Conservation (phyloP, 2,329 filamentous ascomycete genomes). For the Fusarium sterilihyphosum region DNA sequence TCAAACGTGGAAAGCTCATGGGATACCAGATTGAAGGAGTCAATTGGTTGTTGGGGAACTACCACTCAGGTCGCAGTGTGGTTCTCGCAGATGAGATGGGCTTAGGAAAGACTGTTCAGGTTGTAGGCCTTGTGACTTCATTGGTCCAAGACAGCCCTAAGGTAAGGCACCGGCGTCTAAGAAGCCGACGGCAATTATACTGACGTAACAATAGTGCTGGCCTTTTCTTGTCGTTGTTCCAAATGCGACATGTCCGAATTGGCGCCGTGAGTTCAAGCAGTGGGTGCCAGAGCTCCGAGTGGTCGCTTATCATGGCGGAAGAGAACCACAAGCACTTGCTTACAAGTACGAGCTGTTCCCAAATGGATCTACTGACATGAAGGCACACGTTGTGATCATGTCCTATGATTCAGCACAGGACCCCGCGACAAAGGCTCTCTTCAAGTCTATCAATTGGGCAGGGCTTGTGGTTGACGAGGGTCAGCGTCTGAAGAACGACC, state of each 20-base stretch:
- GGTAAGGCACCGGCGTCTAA: constrained; percentile 37
- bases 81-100: constrained; percentile 99
- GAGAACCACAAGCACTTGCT: constrained; percentile 77
- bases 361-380: constrained; percentile 70
- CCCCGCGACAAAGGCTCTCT: constrained; percentile 70
- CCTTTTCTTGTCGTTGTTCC: constrained; percentile 94
- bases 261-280: constrained; percentile 93
- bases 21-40: constrained; percentile 91
- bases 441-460: constrained; percentile 81
- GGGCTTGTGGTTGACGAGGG: constrained; percentile 95
- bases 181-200: not conserved
- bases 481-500: constrained; percentile 93
- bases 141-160: constrained; percentile 73
- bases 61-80: constrained; percentile 82
- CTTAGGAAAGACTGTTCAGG: constrained; percentile 94
- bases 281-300: constrained; percentile 89
- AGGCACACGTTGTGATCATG: constrained; percentile 91
- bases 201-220: constrained; percentile 67
- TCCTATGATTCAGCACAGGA: constrained; percentile 92
- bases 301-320: constrained; percentile 90
- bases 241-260: constrained; percentile 96
- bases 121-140: constrained; percentile 82
- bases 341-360: constrained; percentile 89
- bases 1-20: constrained; percentile 87
- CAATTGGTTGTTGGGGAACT: constrained; percentile 95